These are phyloP conservation scores for Linum trigynum DNA, from an alignment of 345 rosid species.

Conservation along the genomic window DNA sequence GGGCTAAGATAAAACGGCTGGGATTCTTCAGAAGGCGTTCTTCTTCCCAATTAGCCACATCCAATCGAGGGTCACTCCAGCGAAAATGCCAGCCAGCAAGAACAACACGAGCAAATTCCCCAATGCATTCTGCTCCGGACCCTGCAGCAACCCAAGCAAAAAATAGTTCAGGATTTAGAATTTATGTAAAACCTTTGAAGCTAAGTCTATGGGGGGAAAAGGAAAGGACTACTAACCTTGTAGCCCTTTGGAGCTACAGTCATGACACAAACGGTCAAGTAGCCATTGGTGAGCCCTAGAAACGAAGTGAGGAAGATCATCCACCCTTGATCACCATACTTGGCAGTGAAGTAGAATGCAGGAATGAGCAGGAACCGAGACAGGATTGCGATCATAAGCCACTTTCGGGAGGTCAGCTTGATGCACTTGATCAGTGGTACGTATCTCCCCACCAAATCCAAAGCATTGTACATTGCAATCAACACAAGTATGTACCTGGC, in stretches of 20 bases:
- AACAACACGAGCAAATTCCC: conserved; percentile 1
- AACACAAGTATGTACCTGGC: conserved; percentile 65
- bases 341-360: conserved; percentile 76
- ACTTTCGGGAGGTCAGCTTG: conserved; percentile 61
- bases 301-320: conserved; percentile 66
- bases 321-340: conserved; percentile 85
- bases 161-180: background rate
- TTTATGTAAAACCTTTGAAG: too few species aligned
- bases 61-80: background rate
- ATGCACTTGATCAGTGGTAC: conserved; percentile 44
- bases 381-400: conserved; percentile 39
- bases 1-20: background rate
- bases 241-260: conserved; percentile 78
- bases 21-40: background rate
- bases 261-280: conserved; percentile 74
- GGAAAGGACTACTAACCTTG: conserved; percentile 42
- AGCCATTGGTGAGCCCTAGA: conserved; percentile 67
- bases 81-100: background rate
- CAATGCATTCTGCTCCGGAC: conserved; percentile 4
- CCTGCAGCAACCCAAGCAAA: background rate
- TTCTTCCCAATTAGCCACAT: conserved; percentile 1
- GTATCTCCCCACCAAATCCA: conserved; percentile 62
- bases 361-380: conserved; percentile 59
- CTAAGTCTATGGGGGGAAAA: background rate
- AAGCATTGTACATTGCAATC: conserved; percentile 51